A percentile compares a stretch with the other conserved stretches of the same genome.
Conservation (phyloP, 176 grass and related monocot genomes). For the Carex littledalei region DNA sequence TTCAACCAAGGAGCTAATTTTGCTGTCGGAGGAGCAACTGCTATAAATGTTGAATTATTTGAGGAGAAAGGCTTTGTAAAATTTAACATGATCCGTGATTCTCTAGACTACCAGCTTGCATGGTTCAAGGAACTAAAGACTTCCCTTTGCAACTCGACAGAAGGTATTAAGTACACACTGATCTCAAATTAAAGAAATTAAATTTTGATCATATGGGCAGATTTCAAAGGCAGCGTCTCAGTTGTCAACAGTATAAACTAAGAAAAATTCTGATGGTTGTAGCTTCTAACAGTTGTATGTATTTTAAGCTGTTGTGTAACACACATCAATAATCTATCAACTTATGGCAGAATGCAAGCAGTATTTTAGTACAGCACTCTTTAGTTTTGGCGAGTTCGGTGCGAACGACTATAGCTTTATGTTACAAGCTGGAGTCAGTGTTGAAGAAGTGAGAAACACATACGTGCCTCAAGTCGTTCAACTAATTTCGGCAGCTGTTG, state of each 20-base stretch:
- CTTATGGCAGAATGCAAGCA: slow-evolving; percentile 26
- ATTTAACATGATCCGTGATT: background rate
- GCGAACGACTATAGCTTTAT: slow-evolving; percentile 36
- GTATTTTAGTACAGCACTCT: slow-evolving; percentile 32
- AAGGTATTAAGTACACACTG: background rate
- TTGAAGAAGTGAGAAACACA: slow-evolving; percentile 4
- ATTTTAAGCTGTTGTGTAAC: background rate
- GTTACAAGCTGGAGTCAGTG: background rate
- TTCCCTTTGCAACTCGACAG: background rate
- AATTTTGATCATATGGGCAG: background rate
- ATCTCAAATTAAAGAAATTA: background rate
- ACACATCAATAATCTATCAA: background rate
- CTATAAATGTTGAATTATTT: slow-evolving; percentile 20
- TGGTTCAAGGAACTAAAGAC: slow-evolving; percentile 1
- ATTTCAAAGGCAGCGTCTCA: background rate
- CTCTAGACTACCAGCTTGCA: background rate
- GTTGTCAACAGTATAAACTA: no score
- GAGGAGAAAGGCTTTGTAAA: slow-evolving; percentile 4
- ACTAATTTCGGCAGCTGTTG: slow-evolving; percentile 24
- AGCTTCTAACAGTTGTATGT: no score
- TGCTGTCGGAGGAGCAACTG: background rate
- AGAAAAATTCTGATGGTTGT: no score
- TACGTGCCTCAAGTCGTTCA: slow-evolving; percentile 20
- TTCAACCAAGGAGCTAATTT: slow-evolving; percentile 31
- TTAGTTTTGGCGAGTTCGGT: slow-evolving; percentile 33